Percentiles rank a stretch among this genome's conserved stretches.
These are phyloP conservation scores for Rhodofomes roseus DNA, from an alignment of 1,284 basidiomycete species.

Conservation along the genomic window DNA sequence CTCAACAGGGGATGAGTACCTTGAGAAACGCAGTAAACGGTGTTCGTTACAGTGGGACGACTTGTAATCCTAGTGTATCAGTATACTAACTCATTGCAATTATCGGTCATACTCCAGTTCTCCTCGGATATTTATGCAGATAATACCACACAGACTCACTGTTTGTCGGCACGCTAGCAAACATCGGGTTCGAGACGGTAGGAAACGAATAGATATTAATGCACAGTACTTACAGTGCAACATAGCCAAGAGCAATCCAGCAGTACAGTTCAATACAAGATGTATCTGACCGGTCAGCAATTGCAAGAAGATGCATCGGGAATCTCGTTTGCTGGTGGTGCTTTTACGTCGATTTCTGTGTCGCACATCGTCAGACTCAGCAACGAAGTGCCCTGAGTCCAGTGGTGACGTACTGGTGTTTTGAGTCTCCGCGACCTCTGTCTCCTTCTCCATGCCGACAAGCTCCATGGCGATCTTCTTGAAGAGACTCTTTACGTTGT, in stretches of 20 bases:
- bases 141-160: neutral
- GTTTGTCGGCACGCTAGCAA: neutral
- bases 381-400: neutral
- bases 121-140: neutral
- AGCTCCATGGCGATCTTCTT: conserved; percentile 99
- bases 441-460: conserved; percentile 91
- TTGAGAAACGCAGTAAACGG: neutral
- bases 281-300: conserved; percentile 42
- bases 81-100: neutral
- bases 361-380: conserved; percentile 10
- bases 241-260: conserved; percentile 6
- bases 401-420: conserved; percentile 61
- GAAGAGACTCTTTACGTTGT: conserved; percentile 98
- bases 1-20: conserved; percentile 82
- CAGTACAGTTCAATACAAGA: conserved; percentile 12
- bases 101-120: neutral
- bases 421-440: conserved; percentile 55
- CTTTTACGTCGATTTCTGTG: conserved; percentile 79
- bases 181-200: neutral
- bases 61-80: neutral
- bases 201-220: neutral
- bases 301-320: conserved; percentile 78
- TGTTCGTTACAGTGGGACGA: neutral
- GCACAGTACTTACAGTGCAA: conserved; percentile 1
- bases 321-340: conserved; percentile 55